Conservation (phyloP, 441 rosid genomes). For the Populus hybrid region DNA sequence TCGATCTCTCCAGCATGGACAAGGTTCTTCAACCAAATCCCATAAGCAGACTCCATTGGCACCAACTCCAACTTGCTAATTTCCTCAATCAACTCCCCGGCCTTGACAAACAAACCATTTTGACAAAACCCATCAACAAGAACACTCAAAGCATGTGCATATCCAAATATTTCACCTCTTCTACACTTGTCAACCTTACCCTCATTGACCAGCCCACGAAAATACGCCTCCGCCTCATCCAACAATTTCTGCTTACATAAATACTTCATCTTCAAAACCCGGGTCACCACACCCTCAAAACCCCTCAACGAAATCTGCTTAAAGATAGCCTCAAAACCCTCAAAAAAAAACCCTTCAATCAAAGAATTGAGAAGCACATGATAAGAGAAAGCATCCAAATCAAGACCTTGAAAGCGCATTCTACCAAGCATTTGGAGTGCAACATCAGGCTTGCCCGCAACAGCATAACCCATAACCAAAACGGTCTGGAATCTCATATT, state of each 20-base stretch:
- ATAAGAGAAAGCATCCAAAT: conserved; percentile 58
- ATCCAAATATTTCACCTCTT: background rate
- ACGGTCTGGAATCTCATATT: conserved; percentile 41
- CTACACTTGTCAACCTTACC: conserved; percentile 15
- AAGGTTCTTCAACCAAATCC: conserved; percentile 54
- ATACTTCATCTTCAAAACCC: conserved; percentile 54
- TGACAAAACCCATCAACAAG: conserved; percentile 57
- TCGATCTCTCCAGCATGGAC: conserved; percentile 45
- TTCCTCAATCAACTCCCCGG: conserved; percentile 50
- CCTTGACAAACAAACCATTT: conserved; percentile 39
- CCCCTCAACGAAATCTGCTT: conserved; percentile 58
- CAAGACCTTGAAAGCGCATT: conserved; percentile 74
- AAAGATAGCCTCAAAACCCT: conserved; percentile 41
- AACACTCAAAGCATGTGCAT: conserved; percentile 35
- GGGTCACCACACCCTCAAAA: conserved; percentile 43
- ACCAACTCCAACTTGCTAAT: conserved; percentile 35
- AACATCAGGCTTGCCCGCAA: conserved; percentile 61
- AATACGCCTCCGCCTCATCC: conserved; percentile 53
- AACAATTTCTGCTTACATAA: conserved; percentile 54
- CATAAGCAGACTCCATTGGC: conserved; percentile 50
- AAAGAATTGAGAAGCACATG: conserved; percentile 73
- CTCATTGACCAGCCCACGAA: conserved; percentile 25
- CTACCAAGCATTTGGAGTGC: conserved; percentile 73
- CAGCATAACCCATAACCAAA: conserved; percentile 71
- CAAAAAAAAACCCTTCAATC: conserved; percentile 58